These are phyloP conservation scores for Plicaturopsis crispa DNA, from an alignment of 768 basidiomycete species.

Conservation along the genomic window DNA sequence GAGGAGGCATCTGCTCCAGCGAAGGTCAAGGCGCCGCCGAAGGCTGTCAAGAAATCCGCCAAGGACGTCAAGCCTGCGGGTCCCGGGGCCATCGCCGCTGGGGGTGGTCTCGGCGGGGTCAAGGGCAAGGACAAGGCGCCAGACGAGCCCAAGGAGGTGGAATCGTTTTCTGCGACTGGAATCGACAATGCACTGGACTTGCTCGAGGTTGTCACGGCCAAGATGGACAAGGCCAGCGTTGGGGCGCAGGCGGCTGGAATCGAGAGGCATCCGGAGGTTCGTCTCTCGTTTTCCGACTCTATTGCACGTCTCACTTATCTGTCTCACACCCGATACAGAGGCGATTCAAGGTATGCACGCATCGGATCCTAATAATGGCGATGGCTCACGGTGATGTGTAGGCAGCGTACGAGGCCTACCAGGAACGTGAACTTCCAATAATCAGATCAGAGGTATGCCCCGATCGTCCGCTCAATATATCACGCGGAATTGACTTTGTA, in stretches of 20 bases:
- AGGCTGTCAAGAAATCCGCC: conserved; percentile 49
- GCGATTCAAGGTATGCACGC: conserved; percentile 67
- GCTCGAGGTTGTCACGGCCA: conserved; percentile 81
- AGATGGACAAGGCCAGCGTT: conserved; percentile 88
- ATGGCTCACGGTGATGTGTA: conserved; percentile 18
- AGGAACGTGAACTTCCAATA: conserved; percentile 80
- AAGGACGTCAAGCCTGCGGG: conserved; percentile 59
- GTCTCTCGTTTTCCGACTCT: no score
- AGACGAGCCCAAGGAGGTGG: conserved; percentile 33
- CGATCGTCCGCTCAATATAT: not conserved
- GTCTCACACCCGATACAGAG: conserved; percentile 49
- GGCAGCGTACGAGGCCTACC: conserved; percentile 88
- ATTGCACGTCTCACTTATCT: conserved; percentile 4
- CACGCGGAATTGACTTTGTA: conserved; percentile 1
- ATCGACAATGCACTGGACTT: conserved; percentile 89
- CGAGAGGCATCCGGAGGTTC: conserved; percentile 88
- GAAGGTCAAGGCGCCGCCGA: conserved; percentile 58
- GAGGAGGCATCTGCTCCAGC: conserved; percentile 62
- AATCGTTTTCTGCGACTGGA: conserved; percentile 78
- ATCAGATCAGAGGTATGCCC: conserved; percentile 58
- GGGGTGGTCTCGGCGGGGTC: conserved; percentile 33
- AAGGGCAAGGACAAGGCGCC: conserved; percentile 21
- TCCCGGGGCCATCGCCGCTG: conserved; percentile 81
- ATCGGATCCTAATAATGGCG: conserved; percentile 1
- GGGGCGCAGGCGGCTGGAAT: conserved; percentile 82